Percentiles rank a stretch among this genome's conserved stretches.
Conservation (phyloP, 1,284 basidiomycete genomes). For the Thecaphora frezii region DNA sequence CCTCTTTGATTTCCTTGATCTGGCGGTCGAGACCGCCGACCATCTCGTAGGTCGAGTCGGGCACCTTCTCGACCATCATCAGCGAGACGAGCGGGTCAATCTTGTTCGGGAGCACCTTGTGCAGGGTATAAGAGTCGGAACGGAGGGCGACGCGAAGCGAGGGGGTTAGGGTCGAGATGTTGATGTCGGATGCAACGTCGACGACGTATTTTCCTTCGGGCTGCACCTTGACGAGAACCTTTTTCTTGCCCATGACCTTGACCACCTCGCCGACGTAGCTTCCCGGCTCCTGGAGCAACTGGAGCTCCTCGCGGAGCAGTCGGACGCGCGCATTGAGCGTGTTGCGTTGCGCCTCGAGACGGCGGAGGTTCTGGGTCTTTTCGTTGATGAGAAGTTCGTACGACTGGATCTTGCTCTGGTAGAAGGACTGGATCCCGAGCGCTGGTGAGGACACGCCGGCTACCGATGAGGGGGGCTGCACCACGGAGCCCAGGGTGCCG, state of each 20-base stretch:
- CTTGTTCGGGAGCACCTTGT: slow-evolving; percentile 59
- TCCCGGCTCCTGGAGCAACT: slow-evolving; percentile 91
- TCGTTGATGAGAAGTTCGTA: slow-evolving; percentile 90
- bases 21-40: slow-evolving; percentile 96
- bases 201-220: slow-evolving; percentile 99
- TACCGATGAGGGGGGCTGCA: slow-evolving; percentile 8
- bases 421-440: slow-evolving; percentile 71
- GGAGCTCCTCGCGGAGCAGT: slow-evolving; percentile 83
- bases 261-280: slow-evolving; percentile 97
- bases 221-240: slow-evolving; percentile 96
- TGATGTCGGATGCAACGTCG: slow-evolving; percentile 86
- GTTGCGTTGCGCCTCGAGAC: slow-evolving; percentile 94
- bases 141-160: slow-evolving; percentile 91
- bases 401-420: slow-evolving; percentile 91
- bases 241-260: slow-evolving; percentile 99
- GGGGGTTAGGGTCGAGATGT: slow-evolving; percentile 77
- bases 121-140: slow-evolving; percentile 82
- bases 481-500: slow-evolving; percentile 15
- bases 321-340: slow-evolving; percentile 89
- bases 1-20: slow-evolving; percentile 99
- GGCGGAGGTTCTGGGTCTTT: slow-evolving; percentile 92
- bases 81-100: slow-evolving; percentile 58
- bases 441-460: slow-evolving; percentile 24
- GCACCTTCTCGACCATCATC: slow-evolving; percentile 99
- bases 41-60: slow-evolving; percentile 99